Base-by-base conservation (phyloP, 352 stramenopile genomes). In the Thalassiosira mediterranea region DNA sequence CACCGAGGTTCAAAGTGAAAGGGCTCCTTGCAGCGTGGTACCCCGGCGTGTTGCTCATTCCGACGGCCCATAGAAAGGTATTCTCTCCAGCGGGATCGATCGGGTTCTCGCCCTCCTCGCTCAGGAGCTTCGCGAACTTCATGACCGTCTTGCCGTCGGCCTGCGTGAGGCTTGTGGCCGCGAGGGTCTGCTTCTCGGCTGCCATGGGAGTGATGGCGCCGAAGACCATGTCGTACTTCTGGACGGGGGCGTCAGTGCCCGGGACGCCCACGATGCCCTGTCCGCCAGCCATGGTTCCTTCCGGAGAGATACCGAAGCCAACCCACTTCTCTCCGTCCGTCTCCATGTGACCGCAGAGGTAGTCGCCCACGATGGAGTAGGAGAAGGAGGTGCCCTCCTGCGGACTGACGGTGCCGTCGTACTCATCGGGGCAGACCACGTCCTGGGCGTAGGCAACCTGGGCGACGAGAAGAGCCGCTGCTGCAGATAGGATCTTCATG, bases 71-170 rank as follows among this genome's bases (percentile, higher is more conserved):
- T 19, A 64, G 32, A 25, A 64, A 21, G 1, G 8, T 51, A 49
- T 51, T 64, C 13, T 64, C 31, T 28, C 32, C 54, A 17, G 13
- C 4, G 19, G 44, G 7, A 5, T 23, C 4, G 19, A 63, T 48
- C 34, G 47, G 29, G 10, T 21, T 17, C 32, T 51, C 32, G 29
- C 26, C 29, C 7, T 64, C 26, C 34, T 64, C 54, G 5, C 21
- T 64, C 54, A 64, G 4, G 15, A 64, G n/a, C 34, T 64, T 64
- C 2, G 54, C 34, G 17, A 48, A 64, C 23, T 51, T 64, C 54
- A 64, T 51, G 17, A 37, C 23, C 31, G 54, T 64, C 44, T 25
- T 34, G 17, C 54, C 54, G 29, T 64, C 32, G 4, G 26, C 54
- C 5, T 34, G 17, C 44, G 40, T 46, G 8, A 64, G 23, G 34